These are phyloP conservation scores for Diutina pseudorugosa DNA, from an alignment of 1,139 yeast genomes.

Conservation along the genomic window DNA sequence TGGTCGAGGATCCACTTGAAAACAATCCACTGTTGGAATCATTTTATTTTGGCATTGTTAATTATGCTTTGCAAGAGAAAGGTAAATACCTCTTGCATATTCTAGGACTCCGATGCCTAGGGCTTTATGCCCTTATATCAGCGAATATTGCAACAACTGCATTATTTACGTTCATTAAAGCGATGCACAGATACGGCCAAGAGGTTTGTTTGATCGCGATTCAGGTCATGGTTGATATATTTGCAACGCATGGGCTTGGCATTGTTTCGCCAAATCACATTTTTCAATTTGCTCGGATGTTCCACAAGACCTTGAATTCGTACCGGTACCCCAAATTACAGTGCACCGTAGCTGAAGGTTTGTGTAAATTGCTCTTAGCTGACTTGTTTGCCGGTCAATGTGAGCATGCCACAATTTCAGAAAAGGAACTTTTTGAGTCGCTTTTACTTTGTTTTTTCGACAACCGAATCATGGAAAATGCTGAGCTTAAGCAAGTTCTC, in stretches of 20 bases:
- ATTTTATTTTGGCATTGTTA: constrained; percentile 14
- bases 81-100: neutral
- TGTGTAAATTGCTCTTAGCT: constrained; percentile 71
- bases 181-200: constrained; percentile 46
- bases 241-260: constrained; percentile 62
- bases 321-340: constrained; percentile 55
- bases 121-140: neutral
- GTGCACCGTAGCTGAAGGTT: constrained; percentile 75
- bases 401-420: constrained; percentile 17
- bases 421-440: constrained; percentile 47
- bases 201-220: constrained; percentile 49
- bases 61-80: neutral
- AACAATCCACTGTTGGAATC: constrained; percentile 63
- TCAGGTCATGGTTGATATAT: constrained; percentile 63
- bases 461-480: constrained; percentile 50
- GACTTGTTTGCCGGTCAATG: constrained; percentile 46
- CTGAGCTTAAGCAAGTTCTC: constrained; percentile 64
- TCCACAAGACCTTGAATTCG: constrained; percentile 52
- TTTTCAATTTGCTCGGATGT: constrained; percentile 48
- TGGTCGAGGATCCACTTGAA: constrained; percentile 52
- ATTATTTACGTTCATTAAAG: constrained; percentile 10
- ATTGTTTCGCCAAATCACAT: constrained; percentile 52
- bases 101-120: neutral
- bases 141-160: neutral
- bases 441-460: constrained; percentile 66